Base-by-base conservation (phyloP, 768 basidiomycete species). In the Rhodosporidiobolus odoratus region DNA sequence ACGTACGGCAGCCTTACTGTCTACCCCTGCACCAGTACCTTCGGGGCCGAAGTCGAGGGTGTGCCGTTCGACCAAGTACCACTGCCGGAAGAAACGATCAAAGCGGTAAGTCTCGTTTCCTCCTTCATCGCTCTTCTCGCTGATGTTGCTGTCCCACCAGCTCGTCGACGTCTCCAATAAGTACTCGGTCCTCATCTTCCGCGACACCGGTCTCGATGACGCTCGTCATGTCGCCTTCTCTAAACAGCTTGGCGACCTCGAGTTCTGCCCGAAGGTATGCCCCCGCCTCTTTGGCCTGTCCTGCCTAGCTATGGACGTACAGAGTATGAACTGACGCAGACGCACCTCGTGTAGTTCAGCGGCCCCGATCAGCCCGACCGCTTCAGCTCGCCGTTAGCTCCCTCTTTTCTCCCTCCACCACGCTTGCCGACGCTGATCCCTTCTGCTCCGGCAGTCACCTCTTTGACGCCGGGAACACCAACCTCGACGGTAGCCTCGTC, bases 121-220 rank as follows among this genome's bases (percentile, higher is more conserved):
- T 60, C 41, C n/a, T 48, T 30, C 58, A 61, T 34, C 19, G 52
- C 47, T 23, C 59, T 37, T 12, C 30, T 43, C 30, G 21, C 45
- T 13, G 43, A 43, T 45, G 23, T 45, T 32, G 23, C 48, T 43
- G 9, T n/a, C n/a, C n/a, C n/a, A n/a, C n/a, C 23, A 50, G 54
- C 34, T 50, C 25, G 40, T 50, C 73, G 57, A 54, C 50, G 30
- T 58, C n/a, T 45, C 62, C 48, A 27, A 78, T 62, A 68, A 65
- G 54, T 78, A 79, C 48, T 78, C 75, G 38, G 75, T 79, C 10
- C 56, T 78, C 25, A 76, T 79, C n/a, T 77, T 77, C 60, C 78
- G 78, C 27, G 75, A 78, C 50, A 79, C 79, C 17, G 77, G 78
- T 19, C 64, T 79, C 52, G 71, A 76, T 43, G 79, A 79, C 61